Conservation (phyloP, 768 basidiomycete species). For the Gymnopilus dilepis region DNA sequence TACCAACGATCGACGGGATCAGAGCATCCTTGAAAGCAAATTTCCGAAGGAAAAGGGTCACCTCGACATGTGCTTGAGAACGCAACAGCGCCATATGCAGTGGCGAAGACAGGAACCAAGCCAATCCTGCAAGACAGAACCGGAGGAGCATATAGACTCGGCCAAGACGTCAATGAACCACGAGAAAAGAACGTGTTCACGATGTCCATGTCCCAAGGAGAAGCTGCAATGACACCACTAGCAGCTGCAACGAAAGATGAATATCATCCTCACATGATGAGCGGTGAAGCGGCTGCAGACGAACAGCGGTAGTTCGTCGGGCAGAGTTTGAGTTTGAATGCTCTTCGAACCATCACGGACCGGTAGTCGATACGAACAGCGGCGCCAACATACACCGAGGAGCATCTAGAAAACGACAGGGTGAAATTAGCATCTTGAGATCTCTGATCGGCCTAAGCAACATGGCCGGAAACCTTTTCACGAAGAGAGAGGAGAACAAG, state of each 20-base stretch:
- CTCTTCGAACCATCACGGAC: neutral
- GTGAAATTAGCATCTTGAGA: neutral
- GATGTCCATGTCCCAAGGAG: neutral
- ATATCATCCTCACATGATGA: neutral
- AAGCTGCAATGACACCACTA: neutral
- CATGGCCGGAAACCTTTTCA: constrained; percentile 1
- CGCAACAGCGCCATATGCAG: neutral
- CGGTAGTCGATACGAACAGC: neutral
- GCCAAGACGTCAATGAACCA: neutral
- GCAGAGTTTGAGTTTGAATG: neutral
- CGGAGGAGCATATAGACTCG: neutral
- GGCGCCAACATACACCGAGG: neutral
- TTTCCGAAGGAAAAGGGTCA: neutral
- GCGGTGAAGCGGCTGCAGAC: neutral
- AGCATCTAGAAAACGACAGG: neutral
- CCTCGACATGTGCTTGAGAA: neutral
- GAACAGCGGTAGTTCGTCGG: constrained; percentile 6
- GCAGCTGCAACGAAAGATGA: neutral
- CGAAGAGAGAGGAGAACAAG: constrained; percentile 16
- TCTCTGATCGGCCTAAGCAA: constrained; percentile 6
- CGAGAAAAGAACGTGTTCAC: constrained; percentile 2
- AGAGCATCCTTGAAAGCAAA: neutral
- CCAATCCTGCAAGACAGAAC: neutral
- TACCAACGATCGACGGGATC: neutral
- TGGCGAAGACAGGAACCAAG: neutral